These are phyloP conservation scores for Lachancea lanzarotensis DNA, from an alignment of 805 yeast species.

Conservation along the genomic window DNA sequence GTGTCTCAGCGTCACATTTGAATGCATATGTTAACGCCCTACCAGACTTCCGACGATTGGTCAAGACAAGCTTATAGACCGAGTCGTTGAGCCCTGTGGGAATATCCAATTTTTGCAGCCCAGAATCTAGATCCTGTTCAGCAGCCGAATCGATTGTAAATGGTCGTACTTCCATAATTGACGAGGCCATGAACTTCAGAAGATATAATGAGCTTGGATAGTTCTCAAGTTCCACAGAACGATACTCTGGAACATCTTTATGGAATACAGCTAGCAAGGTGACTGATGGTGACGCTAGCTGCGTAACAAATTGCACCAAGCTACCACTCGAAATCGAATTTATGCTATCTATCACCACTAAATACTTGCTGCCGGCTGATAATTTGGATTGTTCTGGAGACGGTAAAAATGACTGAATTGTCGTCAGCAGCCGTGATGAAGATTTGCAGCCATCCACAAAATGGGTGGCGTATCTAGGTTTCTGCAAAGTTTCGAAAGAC, in stretches of 20 bases:
- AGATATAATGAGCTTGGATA: constrained; percentile 51
- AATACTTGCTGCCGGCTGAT: constrained; percentile 28
- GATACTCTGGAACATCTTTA: constrained; percentile 35
- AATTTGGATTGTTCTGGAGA: constrained; percentile 14
- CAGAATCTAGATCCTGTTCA: constrained; percentile 43
- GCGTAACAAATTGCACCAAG: constrained; percentile 45
- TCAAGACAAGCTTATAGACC: constrained; percentile 44
- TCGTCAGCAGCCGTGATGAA: constrained; percentile 15
- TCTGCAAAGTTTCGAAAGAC: constrained; percentile 59
- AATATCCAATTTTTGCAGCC: constrained; percentile 37
- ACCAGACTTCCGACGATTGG: constrained; percentile 79
- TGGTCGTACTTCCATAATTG: constrained; percentile 60
- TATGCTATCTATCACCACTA: constrained; percentile 61
- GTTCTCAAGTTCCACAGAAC: constrained; percentile 28
- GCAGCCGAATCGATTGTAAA: constrained; percentile 28
- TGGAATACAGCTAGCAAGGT: constrained; percentile 46
- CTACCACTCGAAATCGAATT: constrained; percentile 46
- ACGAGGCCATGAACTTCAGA: constrained; percentile 66
- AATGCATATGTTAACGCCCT: constrained; percentile 57
- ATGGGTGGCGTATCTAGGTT: constrained; percentile 44
- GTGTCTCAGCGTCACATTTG: constrained; percentile 43
- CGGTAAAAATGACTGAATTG: constrained; percentile 20
- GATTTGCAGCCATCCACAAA: constrained; percentile 41
- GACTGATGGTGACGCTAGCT: constrained; percentile 41
- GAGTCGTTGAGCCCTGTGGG: constrained; percentile 48